phyloP scores from a whole-genome alignment of 306 rosid species.

The Citrullus mucosospermus region DNA sequence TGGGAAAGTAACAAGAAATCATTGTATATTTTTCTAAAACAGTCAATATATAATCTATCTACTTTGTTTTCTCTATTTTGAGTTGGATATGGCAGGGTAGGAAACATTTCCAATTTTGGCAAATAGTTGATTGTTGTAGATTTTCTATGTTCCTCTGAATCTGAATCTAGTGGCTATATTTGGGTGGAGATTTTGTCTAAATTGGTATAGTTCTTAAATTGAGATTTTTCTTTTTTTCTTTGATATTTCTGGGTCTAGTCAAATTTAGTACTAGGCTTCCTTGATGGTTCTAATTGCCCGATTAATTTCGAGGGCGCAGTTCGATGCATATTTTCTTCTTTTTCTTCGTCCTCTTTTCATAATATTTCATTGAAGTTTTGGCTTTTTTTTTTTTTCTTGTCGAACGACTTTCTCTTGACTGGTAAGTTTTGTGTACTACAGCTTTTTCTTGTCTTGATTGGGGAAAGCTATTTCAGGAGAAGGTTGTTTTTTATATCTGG shows the following conservation, averaged over 20 bases:
- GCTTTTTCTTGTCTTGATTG: background rate
- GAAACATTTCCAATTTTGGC: background rate
- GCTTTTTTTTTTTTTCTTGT: background rate
- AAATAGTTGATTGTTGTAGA: background rate
- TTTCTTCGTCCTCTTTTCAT: background rate
- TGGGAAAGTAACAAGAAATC: background rate
- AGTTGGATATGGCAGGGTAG: background rate
- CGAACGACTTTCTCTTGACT: background rate
- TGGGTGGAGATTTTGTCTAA: background rate
- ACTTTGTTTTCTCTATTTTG: background rate
- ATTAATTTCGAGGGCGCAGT: background rate
- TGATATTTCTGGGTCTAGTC: background rate
- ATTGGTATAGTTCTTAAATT: conserved; percentile 5
- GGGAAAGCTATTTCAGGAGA: background rate
- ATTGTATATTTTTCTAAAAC: background rate
- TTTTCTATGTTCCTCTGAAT: background rate
- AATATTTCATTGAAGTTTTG: background rate
- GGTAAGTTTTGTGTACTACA: background rate
- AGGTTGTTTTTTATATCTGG: background rate
- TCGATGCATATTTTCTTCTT: background rate
- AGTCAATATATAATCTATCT: background rate
- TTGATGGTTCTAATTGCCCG: conserved; percentile 1
- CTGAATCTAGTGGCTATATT: background rate
- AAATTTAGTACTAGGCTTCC: background rate
- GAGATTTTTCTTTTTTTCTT: background rate